Evolutionary conservation across 257 asterid species (phyloP).

Genomic region (Solanum pennellii): DNA sequence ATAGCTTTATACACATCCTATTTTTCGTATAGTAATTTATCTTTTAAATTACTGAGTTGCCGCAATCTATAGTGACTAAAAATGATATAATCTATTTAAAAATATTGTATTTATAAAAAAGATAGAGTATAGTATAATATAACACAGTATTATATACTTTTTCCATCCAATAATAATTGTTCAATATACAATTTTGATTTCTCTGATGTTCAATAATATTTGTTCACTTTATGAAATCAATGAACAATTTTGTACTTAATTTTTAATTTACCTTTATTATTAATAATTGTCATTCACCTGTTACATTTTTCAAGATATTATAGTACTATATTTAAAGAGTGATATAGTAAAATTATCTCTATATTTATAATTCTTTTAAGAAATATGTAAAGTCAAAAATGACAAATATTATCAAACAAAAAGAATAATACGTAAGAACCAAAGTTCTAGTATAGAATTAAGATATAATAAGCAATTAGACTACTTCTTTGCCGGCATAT

Average conservation of each 20-base stretch:
- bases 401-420: not conserved
- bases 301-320: too few relatives aligned
- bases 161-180: too few relatives aligned
- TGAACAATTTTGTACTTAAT: too few relatives aligned
- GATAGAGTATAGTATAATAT: not conserved
- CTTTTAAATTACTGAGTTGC: not conserved
- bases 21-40: too few relatives aligned
- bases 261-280: too few relatives aligned
- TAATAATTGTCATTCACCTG: too few relatives aligned
- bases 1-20: not conserved
- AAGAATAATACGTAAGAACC: not conserved
- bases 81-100: not conserved
- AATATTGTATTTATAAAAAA: too few relatives aligned
- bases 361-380: too few relatives aligned
- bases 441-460: not conserved
- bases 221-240: too few relatives aligned
- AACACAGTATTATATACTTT: too few relatives aligned
- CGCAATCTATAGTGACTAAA: not conserved
- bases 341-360: not conserved
- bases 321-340: not conserved
- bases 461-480: not conserved
- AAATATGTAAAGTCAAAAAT: not conserved
- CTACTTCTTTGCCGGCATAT: not conserved
- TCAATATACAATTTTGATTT: too few relatives aligned
- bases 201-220: too few relatives aligned